Percentiles rank a stretch among this genome's conserved stretches.
Evolutionary conservation across 2,329 filamentous ascomycete species (phyloP).

Genomic region (Periglandula ipomoeae): DNA sequence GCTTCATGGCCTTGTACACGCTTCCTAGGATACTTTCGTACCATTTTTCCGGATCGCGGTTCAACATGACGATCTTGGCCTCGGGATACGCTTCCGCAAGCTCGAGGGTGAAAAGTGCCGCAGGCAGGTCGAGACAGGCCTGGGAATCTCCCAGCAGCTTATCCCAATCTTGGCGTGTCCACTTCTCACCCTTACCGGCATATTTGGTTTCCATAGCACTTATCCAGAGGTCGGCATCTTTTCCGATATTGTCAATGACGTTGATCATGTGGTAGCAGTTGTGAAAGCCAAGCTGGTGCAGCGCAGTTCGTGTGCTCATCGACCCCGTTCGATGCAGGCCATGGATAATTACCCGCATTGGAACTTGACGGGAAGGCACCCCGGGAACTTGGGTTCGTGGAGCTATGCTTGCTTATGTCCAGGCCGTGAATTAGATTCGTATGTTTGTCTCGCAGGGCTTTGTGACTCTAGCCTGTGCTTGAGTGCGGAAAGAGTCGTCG

Average conservation of each 20-base stretch:
- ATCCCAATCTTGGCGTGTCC: conserved; percentile 35
- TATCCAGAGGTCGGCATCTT: conserved; percentile 20
- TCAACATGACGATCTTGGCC: conserved; percentile 30
- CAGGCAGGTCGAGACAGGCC: conserved; percentile 46
- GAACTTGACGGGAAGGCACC: conserved; percentile 22
- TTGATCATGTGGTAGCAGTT: conserved; percentile 22
- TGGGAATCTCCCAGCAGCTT: conserved; percentile 35
- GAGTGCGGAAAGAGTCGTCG: too few relatives aligned
- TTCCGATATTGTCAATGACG: conserved; percentile 12
- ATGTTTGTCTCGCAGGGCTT: too few relatives aligned
- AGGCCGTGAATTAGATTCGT: too few relatives aligned
- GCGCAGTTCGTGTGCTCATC: conserved; percentile 20
- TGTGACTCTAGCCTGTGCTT: too few relatives aligned
- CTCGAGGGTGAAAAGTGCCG: conserved; percentile 38
- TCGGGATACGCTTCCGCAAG: conserved; percentile 25
- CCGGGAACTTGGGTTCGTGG: neutral
- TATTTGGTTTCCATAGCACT: conserved; percentile 24
- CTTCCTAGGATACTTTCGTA: conserved; percentile 21
- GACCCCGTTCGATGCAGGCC: conserved; percentile 29
- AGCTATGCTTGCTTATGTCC: too few relatives aligned
- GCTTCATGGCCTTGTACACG: conserved; percentile 13
- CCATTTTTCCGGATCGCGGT: conserved; percentile 30
- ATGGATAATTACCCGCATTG: conserved; percentile 31
- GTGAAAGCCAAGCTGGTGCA: conserved; percentile 19
- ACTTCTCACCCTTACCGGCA: conserved; percentile 16